Conservation (phyloP, 306 rosid genomes). For the Datisca glomerata region DNA sequence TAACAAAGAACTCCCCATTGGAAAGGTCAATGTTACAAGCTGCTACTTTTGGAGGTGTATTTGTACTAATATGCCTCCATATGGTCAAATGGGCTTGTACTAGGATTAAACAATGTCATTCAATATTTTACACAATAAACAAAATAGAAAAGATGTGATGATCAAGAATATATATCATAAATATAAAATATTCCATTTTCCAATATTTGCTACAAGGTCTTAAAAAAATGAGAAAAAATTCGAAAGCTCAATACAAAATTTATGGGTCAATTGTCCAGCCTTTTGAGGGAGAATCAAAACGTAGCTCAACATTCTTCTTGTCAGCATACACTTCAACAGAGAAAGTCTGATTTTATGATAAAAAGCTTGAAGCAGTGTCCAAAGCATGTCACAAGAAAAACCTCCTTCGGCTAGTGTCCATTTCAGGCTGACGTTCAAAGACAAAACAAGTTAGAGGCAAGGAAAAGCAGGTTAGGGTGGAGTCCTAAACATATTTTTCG, state of each 20-base stretch:
- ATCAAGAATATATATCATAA: no score
- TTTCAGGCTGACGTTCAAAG: constrained; percentile 56
- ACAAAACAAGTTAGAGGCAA: constrained; percentile 9
- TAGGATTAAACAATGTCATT: constrained; percentile 8
- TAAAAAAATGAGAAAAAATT: no score
- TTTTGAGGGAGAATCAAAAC: no score
- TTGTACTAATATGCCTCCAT: constrained; percentile 23
- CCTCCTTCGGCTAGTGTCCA: constrained; percentile 98
- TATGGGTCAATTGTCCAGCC: no score
- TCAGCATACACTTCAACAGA: no score
- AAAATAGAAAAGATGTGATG: constrained; percentile 10
- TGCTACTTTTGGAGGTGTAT: constrained; percentile 46
- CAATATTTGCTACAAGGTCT: no score
- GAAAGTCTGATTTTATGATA: no score
- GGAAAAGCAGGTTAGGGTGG: background rate
- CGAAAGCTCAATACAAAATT: no score
- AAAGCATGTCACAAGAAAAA: constrained; percentile 55
- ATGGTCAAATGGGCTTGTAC: constrained; percentile 13
- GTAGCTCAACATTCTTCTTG: no score
- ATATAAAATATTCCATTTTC: no score
- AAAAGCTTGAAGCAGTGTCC: no score
- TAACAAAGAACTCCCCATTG: constrained; percentile 32
- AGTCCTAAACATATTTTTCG: constrained; percentile 3
- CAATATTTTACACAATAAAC: constrained; percentile 1
- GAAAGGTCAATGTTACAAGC: constrained; percentile 33